Conservation (phyloP, 495 filamentous ascomycete species). For the Annulohypoxylon stygium region DNA sequence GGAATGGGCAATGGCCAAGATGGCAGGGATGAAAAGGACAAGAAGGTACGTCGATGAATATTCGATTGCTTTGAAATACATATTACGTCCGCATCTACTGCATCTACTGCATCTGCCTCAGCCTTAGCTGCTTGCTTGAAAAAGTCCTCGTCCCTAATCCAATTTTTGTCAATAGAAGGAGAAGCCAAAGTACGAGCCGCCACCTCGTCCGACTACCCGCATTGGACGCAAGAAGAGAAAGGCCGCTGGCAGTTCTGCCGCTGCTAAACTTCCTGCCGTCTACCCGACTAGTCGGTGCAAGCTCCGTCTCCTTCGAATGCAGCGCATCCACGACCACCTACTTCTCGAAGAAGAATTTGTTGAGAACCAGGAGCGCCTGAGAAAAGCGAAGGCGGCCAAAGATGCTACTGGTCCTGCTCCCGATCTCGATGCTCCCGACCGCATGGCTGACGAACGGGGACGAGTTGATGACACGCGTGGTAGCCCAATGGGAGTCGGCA, state of each 20-base stretch:
- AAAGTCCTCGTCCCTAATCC: neutral
- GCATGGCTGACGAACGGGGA: slow-evolving; percentile 94
- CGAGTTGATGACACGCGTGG: slow-evolving; percentile 99
- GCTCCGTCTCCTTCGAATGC: slow-evolving; percentile 95
- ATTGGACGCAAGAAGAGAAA: slow-evolving; percentile 99
- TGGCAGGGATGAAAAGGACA: slow-evolving; percentile 89
- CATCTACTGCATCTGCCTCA: neutral
- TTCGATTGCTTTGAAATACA: slow-evolving; percentile 1
- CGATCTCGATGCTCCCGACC: slow-evolving; percentile 75
- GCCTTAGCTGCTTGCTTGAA: neutral
- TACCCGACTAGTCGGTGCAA: slow-evolving; percentile 98
- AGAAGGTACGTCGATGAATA: slow-evolving; percentile 77
- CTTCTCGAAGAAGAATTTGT: slow-evolving; percentile 98
- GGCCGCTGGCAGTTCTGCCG: slow-evolving; percentile 89
- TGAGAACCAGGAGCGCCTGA: slow-evolving; percentile 95
- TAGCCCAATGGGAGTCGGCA: slow-evolving; percentile 98
- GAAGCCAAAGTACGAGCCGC: slow-evolving; percentile 99
- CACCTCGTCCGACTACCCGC: slow-evolving; percentile 94
- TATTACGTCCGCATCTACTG: too few species aligned
- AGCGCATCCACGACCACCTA: slow-evolving; percentile 97
- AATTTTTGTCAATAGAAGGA: slow-evolving; percentile 77
- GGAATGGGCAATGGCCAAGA: slow-evolving; percentile 84
- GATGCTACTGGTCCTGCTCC: slow-evolving; percentile 70
- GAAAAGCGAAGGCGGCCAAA: slow-evolving; percentile 88
- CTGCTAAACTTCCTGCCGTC: slow-evolving; percentile 92